Percentiles rank a stretch among this genome's conserved stretches.
These are phyloP conservation scores for Citrus hindsii DNA, from an alignment of 345 rosid species.

Conservation along the genomic window DNA sequence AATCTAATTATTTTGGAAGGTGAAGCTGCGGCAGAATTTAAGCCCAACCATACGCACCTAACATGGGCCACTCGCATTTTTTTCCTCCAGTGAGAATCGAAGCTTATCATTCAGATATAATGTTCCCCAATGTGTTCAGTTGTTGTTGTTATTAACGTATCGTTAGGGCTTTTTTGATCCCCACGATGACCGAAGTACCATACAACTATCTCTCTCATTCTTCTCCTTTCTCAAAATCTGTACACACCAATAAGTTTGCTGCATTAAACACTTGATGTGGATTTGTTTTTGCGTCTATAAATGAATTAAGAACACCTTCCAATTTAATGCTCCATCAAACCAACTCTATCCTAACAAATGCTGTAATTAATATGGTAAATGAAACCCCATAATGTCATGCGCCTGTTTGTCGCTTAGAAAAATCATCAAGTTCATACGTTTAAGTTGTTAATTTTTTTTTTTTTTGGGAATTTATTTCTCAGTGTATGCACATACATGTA, in stretches of 20 bases:
- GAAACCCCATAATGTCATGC: background rate
- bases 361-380: background rate
- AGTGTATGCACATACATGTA: background rate
- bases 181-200: background rate
- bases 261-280: background rate
- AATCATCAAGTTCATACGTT: background rate
- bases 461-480: background rate
- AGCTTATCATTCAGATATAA: background rate
- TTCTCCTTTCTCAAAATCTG: background rate
- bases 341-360: background rate
- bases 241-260: background rate
- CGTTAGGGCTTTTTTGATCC: background rate
- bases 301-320: background rate
- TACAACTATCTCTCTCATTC: background rate
- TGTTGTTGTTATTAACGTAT: background rate
- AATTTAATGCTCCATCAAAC: constrained; percentile 1
- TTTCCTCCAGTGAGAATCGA: background rate
- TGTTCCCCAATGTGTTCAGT: background rate
- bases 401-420: background rate
- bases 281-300: constrained; percentile 1
- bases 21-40: background rate
- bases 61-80: background rate
- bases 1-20: constrained; percentile 7
- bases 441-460: background rate
- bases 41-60: constrained; percentile 13